Evolutionary conservation across 768 basidiomycete species (phyloP), one percentile per base, ranked within the genome.

Genomic region (Leucogyrophana mollusca): DNA sequence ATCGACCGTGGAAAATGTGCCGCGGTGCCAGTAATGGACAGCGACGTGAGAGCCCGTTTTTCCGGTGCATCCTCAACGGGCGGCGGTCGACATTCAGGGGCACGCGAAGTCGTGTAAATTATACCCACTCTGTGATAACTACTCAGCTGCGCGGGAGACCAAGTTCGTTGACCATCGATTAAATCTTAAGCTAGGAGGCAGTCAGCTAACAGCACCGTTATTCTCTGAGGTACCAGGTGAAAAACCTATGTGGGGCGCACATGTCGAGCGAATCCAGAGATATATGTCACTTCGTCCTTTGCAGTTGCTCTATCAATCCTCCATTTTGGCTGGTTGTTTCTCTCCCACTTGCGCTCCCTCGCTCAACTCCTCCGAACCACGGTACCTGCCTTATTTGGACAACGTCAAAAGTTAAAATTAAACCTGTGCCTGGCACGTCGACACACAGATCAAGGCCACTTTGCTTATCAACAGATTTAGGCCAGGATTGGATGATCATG

Each of bases 361-460:
- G 6, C 7, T 6, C 27, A 6, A 30, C 27, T 21, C 16, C n/a
- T 6, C 7, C 20, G n/a, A 37, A 8, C 35, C 35, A 37, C 35
- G 16, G 23, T 23, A 20, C 46, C 20, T 45, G 21, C 40, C 42
- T 41, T 45, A 20, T 27, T 40, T 27, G 38, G 23, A 51, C 18
- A 43, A 37, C 33, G 43, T 47, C 43, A 49, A 59, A 53, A 38
- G 21, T 40, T 25, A 44, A 47, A 25, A 50, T 46, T 38, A 44
- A 34, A 14, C 23, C 10, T 38, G 11, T 45, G 8, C 34, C 20
- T 42, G 34, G 52, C 27, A 30, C 6, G 13, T 30, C 27, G 27
- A 30, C 27, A 7, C 27, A 30, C 27, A 11, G 11, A 37, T 32
- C 39, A 40, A 30, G 7, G 32, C 30, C n/a, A 47, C 9, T 20